Conservation (phyloP, 352 stramenopile genomes). For the Phytophthora pistaciae region DNA sequence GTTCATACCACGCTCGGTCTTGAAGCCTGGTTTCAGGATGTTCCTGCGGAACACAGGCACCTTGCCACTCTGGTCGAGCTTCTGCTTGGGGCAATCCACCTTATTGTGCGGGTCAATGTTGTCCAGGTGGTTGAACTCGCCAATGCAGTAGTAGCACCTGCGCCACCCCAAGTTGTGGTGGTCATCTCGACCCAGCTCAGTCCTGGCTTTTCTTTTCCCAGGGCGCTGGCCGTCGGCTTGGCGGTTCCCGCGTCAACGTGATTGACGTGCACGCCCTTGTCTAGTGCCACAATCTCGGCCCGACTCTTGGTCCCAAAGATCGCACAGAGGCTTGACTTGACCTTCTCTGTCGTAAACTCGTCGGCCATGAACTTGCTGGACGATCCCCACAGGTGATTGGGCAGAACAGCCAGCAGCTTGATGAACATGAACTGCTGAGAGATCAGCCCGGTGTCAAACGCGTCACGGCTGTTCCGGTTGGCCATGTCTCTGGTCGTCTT, state of each 20-base stretch:
- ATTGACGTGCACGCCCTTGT: not conserved
- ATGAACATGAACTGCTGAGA: not conserved
- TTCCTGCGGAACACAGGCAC: not conserved
- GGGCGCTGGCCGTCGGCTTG: not conserved
- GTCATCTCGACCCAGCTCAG: not conserved
- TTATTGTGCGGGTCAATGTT: constrained; percentile 4
- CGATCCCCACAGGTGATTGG: not conserved
- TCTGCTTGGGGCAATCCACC: not conserved
- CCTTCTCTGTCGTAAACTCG: not conserved
- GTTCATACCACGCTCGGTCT: not conserved
- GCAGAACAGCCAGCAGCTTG: not conserved
- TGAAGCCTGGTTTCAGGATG: not conserved
- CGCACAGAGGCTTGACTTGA: not conserved
- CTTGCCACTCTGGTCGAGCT: not conserved
- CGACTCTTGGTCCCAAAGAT: constrained; percentile 17
- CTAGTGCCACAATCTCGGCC: constrained; percentile 8
- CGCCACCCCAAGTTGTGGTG: constrained; percentile 1
- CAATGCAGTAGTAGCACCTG: constrained; percentile 1
- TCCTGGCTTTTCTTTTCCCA: not conserved
- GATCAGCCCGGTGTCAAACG: not conserved
- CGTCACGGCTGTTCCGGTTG: not conserved
- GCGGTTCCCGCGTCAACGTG: not conserved
- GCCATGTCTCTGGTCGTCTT: not conserved
- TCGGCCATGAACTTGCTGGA: not conserved
- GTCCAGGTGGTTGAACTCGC: not conserved